Percentiles rank a stretch among this genome's conserved stretches.
Evolutionary conservation across 2,329 filamentous ascomycete genomes (phyloP).

Genomic region (Diaporthe destruens): DNA sequence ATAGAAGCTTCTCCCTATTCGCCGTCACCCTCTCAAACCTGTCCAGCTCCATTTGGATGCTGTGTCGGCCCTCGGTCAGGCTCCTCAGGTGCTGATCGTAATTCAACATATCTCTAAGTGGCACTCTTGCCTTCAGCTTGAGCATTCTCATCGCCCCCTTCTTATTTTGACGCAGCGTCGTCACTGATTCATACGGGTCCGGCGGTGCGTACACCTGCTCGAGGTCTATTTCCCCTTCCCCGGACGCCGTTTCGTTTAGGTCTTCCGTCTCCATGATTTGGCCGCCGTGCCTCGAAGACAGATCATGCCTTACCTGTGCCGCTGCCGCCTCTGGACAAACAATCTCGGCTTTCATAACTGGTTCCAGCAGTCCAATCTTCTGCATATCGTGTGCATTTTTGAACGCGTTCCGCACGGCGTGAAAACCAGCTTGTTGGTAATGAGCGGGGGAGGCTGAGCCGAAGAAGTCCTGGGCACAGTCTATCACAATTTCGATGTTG

Average conservation of each 20-base stretch:
- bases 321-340: conserved; percentile 85
- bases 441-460: conserved; percentile 75
- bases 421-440: conserved; percentile 72
- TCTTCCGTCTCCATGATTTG: conserved; percentile 79
- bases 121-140: conserved; percentile 86
- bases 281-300: conserved; percentile 80
- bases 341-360: conserved; percentile 92
- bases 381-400: conserved; percentile 67
- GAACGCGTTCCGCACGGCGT: conserved; percentile 77
- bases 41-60: conserved; percentile 70
- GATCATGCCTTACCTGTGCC: conserved; percentile 85
- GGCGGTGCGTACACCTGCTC: conserved; percentile 86
- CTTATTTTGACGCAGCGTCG: conserved; percentile 65
- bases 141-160: conserved; percentile 63
- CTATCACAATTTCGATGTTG: conserved; percentile 76
- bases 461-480: conserved; percentile 74
- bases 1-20: conserved; percentile 64
- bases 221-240: conserved; percentile 70
- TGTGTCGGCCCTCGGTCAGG: conserved; percentile 84
- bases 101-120: conserved; percentile 95
- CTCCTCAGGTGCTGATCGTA: conserved; percentile 91
- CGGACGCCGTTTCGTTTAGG: conserved; percentile 53
- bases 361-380: conserved; percentile 82
- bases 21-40: conserved; percentile 69
- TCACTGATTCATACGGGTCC: conserved; percentile 79